phyloP scores from a whole-genome alignment of 2,329 filamentous ascomycete species.

The Aspergillus pseudoviridinutans region DNA sequence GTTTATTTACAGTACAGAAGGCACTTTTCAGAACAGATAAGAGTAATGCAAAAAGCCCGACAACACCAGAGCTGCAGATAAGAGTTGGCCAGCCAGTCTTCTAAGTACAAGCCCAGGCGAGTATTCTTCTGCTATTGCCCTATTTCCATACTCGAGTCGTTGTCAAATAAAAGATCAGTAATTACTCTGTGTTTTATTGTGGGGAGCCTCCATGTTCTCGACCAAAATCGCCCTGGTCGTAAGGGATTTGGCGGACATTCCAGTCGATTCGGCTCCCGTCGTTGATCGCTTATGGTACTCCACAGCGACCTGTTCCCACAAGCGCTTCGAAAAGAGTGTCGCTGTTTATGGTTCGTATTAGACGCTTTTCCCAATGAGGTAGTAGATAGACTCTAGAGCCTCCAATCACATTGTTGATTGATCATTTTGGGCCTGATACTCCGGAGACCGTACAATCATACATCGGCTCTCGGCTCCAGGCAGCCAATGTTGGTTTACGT shows the following conservation, averaged over 20 bases:
- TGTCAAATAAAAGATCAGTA: too few relatives aligned
- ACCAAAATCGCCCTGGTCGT: background rate
- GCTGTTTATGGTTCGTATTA: too few relatives aligned
- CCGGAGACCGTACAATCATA: too few relatives aligned
- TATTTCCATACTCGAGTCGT: background rate
- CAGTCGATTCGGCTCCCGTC: background rate
- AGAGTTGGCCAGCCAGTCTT: background rate
- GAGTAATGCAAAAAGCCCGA: background rate
- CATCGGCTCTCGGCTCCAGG: background rate
- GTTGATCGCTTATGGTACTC: background rate
- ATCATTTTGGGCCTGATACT: background rate
- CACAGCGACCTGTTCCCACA: background rate
- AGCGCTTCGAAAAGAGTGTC: too few relatives aligned
- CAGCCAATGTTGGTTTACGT: background rate
- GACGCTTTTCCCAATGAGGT: background rate
- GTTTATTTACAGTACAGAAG: background rate
- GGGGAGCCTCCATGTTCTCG: background rate
- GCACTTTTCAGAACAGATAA: background rate
- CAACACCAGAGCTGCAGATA: background rate
- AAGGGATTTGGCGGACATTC: background rate
- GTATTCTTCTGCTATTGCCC: background rate
- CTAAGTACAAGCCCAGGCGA: background rate
- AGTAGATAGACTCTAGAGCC: background rate
- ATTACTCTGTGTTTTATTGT: background rate
- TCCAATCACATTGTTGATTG: background rate